Evolutionary conservation across 495 filamentous ascomycete species (phyloP).

Genomic region (Penicillium canariense): DNA sequence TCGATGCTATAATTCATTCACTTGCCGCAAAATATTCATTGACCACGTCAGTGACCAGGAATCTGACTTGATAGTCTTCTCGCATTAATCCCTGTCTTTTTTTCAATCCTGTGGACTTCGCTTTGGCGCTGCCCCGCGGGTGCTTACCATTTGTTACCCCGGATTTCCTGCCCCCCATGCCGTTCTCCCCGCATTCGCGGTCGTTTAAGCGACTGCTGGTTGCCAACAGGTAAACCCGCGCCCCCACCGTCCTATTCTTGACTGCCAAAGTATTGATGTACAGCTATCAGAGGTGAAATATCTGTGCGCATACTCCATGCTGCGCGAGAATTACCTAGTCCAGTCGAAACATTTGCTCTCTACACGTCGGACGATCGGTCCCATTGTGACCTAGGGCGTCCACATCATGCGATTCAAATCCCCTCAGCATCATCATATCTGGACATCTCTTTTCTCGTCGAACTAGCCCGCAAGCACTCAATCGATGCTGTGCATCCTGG

Average conservation of each 20-base stretch:
- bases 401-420: constrained; percentile 47
- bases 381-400: constrained; percentile 48
- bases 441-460: constrained; percentile 46
- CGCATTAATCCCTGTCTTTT: neutral
- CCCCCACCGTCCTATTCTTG: constrained; percentile 1
- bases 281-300: constrained; percentile 51
- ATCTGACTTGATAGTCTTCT: neutral
- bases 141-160: constrained; percentile 15
- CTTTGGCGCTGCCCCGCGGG: neutral
- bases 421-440: constrained; percentile 50
- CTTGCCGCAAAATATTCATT: neutral
- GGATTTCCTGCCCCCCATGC: constrained; percentile 11
- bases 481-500: constrained; percentile 62
- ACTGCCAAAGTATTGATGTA: neutral
- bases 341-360: constrained; percentile 52
- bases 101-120: neutral
- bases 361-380: constrained; percentile 53
- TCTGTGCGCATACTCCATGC: constrained; percentile 57
- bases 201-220: constrained; percentile 54
- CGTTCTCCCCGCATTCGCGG: constrained; percentile 27
- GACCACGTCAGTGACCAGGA: neutral
- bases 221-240: constrained; percentile 55
- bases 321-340: constrained; percentile 48
- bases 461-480: constrained; percentile 43
- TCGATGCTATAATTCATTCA: constrained; percentile 3